Base-by-base conservation (phyloP, 768 basidiomycete genomes). In the Boletus pseudo-olivaceus region DNA sequence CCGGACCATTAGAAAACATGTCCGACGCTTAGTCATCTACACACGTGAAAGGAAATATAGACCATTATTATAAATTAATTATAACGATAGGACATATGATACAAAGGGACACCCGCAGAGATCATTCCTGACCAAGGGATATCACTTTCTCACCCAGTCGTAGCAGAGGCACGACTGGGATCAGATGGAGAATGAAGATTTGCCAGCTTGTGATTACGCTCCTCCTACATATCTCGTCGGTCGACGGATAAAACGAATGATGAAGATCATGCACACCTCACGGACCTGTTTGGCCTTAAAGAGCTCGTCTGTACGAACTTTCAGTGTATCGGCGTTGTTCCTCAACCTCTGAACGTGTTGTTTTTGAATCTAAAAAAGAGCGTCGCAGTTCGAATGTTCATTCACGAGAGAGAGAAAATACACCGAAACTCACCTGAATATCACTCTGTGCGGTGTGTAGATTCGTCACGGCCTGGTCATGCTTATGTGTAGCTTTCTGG, bases 401-500 rank as follows among this genome's bases (percentile, higher is more conserved):
- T 48, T 15, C 17, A 26, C 15, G 12, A 5, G 23, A n/a, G n/a
- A n/a, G n/a, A n/a, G 17, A 19, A 26, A 42, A 49, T 11, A 1
- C 4, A 15, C 32, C 14, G 7, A 26, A 8, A 55, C 71, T 37
- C 57, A 77, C 82, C 69, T 79, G 69, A 19, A 77, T 67, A 29
- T 77, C 73, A 35, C 76, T 73, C 58, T 77, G 73, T 0, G 79
- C 78, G 41, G 65, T 73, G 50, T 72, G 71, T 23, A 76, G 64
- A 45, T 75, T 63, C 15, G 78, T 67, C 19, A 79, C 51, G 2
- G 82, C 78, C 17, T 73, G 61, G 23, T 85, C 78, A 56, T 84
- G 83, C 19, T 73, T 66, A 56, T 82, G 77, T 15, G 76, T 74
- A 8, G 82, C 80, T 47, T 81, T 75, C 64, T 80, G 78, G 45